Base-by-base conservation (phyloP, 2,329 filamentous ascomycete genomes). In the Gaeumannomyces tritici region DNA sequence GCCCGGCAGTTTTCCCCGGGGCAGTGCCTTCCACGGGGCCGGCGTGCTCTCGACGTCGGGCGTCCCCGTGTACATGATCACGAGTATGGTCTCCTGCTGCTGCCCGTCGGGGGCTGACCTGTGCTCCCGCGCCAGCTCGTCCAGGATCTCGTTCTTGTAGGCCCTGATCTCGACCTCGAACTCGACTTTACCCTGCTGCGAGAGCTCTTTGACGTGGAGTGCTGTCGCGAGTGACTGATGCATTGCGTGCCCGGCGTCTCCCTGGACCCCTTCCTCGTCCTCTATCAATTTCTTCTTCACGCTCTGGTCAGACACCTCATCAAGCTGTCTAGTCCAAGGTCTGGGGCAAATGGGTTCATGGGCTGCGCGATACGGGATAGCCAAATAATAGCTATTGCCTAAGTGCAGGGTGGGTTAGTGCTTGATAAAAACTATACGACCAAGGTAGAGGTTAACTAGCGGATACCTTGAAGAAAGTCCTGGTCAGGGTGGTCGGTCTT, bases 291-390 rank as follows among this genome's bases (percentile, higher is more conserved):
- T 27, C 33, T 29, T 13, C 9, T 15, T 9, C 8, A 51, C 42
- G 8, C 21, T n/a, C 42, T n/a, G 18, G 18, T 59, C 29, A n/a
- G n/a, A n/a, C 26, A 59, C 31, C 7, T 24, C 26, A 4, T 24
- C 18, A 31, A 60, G 33, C 13, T n/a, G 21, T 9, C 21, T 33
- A 9, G 33, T 60, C 59, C 59, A 60, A n/a, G 35, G 21, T 18
- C 29, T n/a, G 24, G 26, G 26, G 15, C 47, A 66, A n/a, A 57
- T 58, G 8, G 64, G 63, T 8, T 64, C 62, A 2, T 59, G 57
- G 12, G n/a, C 21, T 7, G 29, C 31, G 4, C 13, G 15, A 31
- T 59, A 59, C 21, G 57, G 57, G 2, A 59, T 11, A 5, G 57
- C 31, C 31, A 35, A 31, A 31, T 35, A 59, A 21, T 33, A 26